Base-by-base conservation (phyloP, 2,329 filamentous ascomycete species). In the Colletotrichum trifolii region DNA sequence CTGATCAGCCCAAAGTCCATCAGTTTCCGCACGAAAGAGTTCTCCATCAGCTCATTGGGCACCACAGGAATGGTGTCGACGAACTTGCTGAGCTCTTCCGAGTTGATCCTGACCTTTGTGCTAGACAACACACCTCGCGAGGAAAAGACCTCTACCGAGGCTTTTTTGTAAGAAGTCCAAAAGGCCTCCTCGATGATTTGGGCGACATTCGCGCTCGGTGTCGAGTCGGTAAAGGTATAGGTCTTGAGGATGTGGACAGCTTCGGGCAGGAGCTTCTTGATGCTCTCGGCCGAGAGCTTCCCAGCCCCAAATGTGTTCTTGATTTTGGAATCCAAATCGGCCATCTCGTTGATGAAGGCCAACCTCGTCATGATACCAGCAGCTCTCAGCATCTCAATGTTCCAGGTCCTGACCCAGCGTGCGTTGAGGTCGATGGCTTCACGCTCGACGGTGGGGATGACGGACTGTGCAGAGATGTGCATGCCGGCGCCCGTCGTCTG, bases 341-440 rank as follows among this genome's bases (percentile, higher is more conserved):
- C 81, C 93, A 98, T 97, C 74, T 97, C 94, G 68, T 92, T 90
- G 9, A 89, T 84, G 79, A 96, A 99, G 1, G 94, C 92, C 68
- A 99, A 87, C 54, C 96, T 89, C 66, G 93, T 92, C 69, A 97
- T 90, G 69, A 99, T 94, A 45, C 96, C 96, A 15, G 95, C 93
- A 36, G 94, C 92, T 47, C 95, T 88, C 43, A 99, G 83, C 83
- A 99, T 92, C 75, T 98, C 96, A 25, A 93, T 85, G 72, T 99
- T 99, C 96, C 96, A 99, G 13, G 90, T 93, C 67, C 94, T 90
- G 13, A 99, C 95, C 83, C 94, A 97, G 60, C 94, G 89, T 13
- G 96, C 96, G 75, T 99, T 98, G 68, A 99, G 83, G 76, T 99
- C 96, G 63, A 99, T 97, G 58, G 93, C 96, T 75, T 99, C 96